Evolutionary conservation across 495 filamentous ascomycete genomes (phyloP).

Genomic region (Penicillium waksmanii): DNA sequence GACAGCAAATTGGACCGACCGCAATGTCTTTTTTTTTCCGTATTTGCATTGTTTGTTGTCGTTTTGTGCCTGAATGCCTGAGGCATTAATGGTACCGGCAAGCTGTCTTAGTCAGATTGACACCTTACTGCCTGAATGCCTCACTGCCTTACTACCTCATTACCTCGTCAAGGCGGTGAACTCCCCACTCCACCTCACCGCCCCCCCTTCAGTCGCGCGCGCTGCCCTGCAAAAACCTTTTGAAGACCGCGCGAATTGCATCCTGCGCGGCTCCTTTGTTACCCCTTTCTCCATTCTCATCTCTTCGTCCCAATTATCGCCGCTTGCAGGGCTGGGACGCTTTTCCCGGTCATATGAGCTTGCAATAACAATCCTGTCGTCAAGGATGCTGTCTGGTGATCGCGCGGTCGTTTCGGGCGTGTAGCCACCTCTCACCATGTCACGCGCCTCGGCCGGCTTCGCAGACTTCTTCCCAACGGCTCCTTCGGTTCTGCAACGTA

Average conservation of each 20-base stretch:
- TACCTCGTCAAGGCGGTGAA: too few species aligned
- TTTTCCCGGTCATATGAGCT: constrained; percentile 27
- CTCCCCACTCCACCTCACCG: constrained; percentile 2
- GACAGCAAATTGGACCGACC: neutral
- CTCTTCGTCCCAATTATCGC: constrained; percentile 8
- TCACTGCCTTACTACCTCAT: too few species aligned
- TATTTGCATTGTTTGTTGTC: neutral
- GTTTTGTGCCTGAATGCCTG: neutral
- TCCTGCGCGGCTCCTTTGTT: constrained; percentile 4
- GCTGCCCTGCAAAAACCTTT: constrained; percentile 13
- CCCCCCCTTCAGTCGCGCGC: constrained; percentile 11
- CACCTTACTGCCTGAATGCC: neutral
- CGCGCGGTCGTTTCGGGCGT: constrained; percentile 42
- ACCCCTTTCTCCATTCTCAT: constrained; percentile 5
- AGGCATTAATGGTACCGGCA: neutral
- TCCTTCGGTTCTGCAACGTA: constrained; percentile 66
- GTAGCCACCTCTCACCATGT: constrained; percentile 64
- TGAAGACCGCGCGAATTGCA: constrained; percentile 8
- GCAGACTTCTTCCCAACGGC: constrained; percentile 90
- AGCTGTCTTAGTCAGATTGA: neutral
- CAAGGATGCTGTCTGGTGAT: constrained; percentile 50
- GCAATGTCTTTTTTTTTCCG: neutral
- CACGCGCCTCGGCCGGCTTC: constrained; percentile 82
- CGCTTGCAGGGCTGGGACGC: constrained; percentile 21
- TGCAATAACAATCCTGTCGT: constrained; percentile 26